Conservation (phyloP, 2,329 filamentous ascomycete species). For the Aureobasidium sp. region DNA sequence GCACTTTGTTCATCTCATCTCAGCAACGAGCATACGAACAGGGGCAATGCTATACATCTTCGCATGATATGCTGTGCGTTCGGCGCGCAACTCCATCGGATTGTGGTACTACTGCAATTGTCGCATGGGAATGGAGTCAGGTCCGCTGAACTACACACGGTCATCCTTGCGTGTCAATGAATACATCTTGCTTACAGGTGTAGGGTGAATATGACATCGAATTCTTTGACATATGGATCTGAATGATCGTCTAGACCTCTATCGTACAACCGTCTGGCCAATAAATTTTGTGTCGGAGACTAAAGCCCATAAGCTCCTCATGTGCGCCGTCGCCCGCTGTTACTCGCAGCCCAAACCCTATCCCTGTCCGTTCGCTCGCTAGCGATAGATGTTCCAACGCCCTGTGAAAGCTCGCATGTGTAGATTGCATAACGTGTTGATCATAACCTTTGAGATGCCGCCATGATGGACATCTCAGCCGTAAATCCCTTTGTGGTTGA, state of each 20-base stretch:
- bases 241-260: not conserved
- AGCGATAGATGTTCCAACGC: not conserved
- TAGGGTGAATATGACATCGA: not conserved
- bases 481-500: not conserved
- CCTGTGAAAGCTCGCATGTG: not conserved
- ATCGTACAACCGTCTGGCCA: not conserved
- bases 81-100: not conserved
- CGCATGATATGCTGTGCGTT: not conserved
- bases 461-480: not conserved
- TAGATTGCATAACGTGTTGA: slow-evolving; percentile 1
- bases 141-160: not conserved
- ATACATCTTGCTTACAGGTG: not conserved
- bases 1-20: not conserved
- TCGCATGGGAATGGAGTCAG: not conserved
- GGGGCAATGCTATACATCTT: not conserved
- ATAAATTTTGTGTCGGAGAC: not conserved
- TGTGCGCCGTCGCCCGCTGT: not conserved
- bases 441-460: slow-evolving; percentile 5
- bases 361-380: not conserved
- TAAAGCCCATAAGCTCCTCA: not conserved
- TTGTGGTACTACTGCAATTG: too few species aligned
- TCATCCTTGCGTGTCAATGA: not conserved
- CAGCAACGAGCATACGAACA: not conserved
- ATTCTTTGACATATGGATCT: not conserved
- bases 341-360: not conserved